These are phyloP conservation scores for Sporisorium reilianum DNA, from an alignment of 1,284 basidiomycete species.

Conservation along the genomic window DNA sequence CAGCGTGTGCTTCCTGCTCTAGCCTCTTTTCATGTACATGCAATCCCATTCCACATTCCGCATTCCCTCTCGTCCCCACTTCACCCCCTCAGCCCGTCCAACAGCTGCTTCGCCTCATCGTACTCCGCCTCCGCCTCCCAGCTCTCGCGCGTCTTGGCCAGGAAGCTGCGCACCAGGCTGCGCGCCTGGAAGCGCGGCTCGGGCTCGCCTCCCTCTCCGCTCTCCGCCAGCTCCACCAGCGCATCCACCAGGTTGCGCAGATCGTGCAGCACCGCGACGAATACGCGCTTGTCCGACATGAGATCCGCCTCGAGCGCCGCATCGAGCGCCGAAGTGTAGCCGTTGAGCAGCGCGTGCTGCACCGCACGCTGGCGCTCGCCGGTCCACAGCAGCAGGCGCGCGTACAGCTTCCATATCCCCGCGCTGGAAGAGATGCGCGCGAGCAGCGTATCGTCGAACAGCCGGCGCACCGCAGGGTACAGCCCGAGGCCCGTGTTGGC, in stretches of 20 bases:
- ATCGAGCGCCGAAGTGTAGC: slow-evolving; percentile 45
- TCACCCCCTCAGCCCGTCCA: slow-evolving; percentile 43
- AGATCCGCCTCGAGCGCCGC: slow-evolving; percentile 15
- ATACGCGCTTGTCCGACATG: slow-evolving; percentile 23
- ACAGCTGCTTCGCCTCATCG: slow-evolving; percentile 75
- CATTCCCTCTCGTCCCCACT: neutral
- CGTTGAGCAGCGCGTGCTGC: slow-evolving; percentile 53
- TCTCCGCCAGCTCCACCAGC: slow-evolving; percentile 78
- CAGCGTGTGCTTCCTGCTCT: slow-evolving; percentile 49
- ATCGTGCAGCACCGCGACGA: slow-evolving; percentile 42
- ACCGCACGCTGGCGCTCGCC: slow-evolving; percentile 41
- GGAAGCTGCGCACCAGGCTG: slow-evolving; percentile 87
- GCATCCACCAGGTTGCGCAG: slow-evolving; percentile 75
- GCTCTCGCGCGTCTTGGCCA: slow-evolving; percentile 76
- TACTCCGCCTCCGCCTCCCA: slow-evolving; percentile 91
- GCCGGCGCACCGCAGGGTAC: slow-evolving; percentile 74
- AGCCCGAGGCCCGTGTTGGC: slow-evolving; percentile 79
- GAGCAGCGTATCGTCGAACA: slow-evolving; percentile 83
- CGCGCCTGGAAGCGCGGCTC: slow-evolving; percentile 86
- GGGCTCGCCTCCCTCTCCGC: slow-evolving; percentile 65
- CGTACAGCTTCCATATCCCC: slow-evolving; percentile 57
- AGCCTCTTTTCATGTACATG: slow-evolving; percentile 2
- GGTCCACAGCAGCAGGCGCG: slow-evolving; percentile 55
- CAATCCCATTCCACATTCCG: neutral
- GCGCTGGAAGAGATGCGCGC: slow-evolving; percentile 76